Percentiles rank a stretch among this genome's conserved stretches.
Evolutionary conservation across 2,329 filamentous ascomycete species (phyloP).

Genomic region (Xylaria sp.): DNA sequence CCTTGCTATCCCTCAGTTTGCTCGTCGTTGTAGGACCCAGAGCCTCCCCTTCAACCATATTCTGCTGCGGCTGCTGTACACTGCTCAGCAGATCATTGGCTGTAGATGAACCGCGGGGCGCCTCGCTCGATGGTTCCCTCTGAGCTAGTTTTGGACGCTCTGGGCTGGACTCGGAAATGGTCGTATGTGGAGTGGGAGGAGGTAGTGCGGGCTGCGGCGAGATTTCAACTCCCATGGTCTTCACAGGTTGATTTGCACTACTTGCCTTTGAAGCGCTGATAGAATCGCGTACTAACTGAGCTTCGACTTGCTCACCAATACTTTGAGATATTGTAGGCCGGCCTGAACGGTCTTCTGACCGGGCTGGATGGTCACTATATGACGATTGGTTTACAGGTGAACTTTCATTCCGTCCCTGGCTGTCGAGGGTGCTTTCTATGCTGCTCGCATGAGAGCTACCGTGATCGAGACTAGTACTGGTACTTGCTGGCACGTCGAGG

Average conservation of each 20-base stretch:
- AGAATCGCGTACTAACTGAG: constrained; percentile 37
- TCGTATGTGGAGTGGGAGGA: neutral
- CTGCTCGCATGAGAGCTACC: constrained; percentile 65
- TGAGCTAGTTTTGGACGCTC: neutral
- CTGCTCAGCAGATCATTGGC: neutral
- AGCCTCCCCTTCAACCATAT: neutral
- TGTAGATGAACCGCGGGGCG: neutral
- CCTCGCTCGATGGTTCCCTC: neutral
- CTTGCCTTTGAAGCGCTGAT: constrained; percentile 20
- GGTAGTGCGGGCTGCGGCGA: neutral
- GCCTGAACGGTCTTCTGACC: constrained; percentile 1
- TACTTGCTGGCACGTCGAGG: constrained; percentile 75
- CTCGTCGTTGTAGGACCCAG: neutral
- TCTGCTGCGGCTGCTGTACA: neutral
- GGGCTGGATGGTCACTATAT: constrained; percentile 39
- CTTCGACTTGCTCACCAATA: constrained; percentile 38
- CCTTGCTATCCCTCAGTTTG: neutral
- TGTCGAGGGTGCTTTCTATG: constrained; percentile 47
- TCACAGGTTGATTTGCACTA: constrained; percentile 11
- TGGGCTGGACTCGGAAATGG: neutral
- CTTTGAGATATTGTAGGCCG: constrained; percentile 33
- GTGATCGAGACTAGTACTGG: constrained; percentile 80
- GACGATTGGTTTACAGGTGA: constrained; percentile 35
- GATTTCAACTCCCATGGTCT: neutral
- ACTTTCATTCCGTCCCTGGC: constrained; percentile 14